Evolutionary conservation across 2,329 filamentous ascomycete species (phyloP), one percentile per base, ranked within the genome.

Genomic region (Aspergillus pseudotamarii): DNA sequence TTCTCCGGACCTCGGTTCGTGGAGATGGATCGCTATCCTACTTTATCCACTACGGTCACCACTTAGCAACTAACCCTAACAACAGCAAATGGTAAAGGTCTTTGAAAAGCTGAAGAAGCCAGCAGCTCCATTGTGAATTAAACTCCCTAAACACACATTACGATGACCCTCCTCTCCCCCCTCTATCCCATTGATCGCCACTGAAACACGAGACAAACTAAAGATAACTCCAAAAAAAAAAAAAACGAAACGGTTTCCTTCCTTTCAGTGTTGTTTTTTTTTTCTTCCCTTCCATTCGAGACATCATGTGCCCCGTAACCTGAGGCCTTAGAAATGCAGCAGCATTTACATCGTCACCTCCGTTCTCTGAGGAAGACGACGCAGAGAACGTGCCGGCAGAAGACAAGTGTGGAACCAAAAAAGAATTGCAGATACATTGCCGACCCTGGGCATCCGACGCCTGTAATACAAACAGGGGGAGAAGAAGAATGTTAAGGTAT

Each of bases 401-500:
- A 64, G 58, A 68, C 65, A 67, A 61, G 67, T 68, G 65, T 69
- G 64, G 63, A 72, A 65, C 68, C 59, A 66, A 70, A 70, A 68
- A 61, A 62, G 57, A 68, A 68, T 58, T 62, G 63, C 62, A 61
- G 64, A 63, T 66, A 66, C 59, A 69, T 68, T 66, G 62, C 65
- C 62, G 63, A 68, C 69, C 65, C 60, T 62, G 64, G 69, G 64
- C 66, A 66, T 70, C 68, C 67, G 72, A 73, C 72, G 68, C 71
- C 72, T 62, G 67, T 61, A 67, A 71, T 66, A 66, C 58, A 57
- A 62, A 67, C 68, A 72, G 60, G 65, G 65, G 61, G 53, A 66
- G 60, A 65, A 65, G 64, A 64, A 73, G 67, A 70, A 69, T 66
- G 64, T 66, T 46, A 72, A 75, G 72, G 69, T 73, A 76, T 73